Evolutionary conservation across 164 flowering plant species (phyloP), one percentile per base, ranked within the genome.

Genomic region (Litsea cubeba): DNA sequence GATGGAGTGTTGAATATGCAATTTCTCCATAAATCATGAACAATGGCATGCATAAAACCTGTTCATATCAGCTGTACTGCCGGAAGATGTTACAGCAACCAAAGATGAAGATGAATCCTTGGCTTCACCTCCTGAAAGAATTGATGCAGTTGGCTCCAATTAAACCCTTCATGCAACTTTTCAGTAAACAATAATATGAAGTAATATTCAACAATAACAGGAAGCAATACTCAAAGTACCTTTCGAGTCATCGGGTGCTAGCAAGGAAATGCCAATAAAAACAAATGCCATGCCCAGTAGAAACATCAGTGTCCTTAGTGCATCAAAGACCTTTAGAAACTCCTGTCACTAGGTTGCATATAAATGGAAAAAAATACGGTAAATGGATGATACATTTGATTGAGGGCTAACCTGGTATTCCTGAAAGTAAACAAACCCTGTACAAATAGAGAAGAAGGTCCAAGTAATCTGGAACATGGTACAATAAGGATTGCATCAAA

Each of bases 381-480:
- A 65, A 51, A 24, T 26, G 65, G 70, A 76, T 71, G 69, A 68
- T 60, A 64, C 70, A 26, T 54, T 50, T 62, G 70, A n/a, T 46
- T 66, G n/a, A 22, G 58, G 62, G 60, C 50, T 35, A 62, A 94
- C 99, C 98, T 93, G 98, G 82, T 89, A 95, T 82, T 95, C 99
- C 83, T 95, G 96, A 72, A 95, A 95, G 81, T 93, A 95, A 1
- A 95, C 78, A 82, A 95, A 90, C 79, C 99, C 98, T 73, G 99
- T 95, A 86, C 92, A 95, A 67, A 95, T 95, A 62, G 98, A 92
- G 82, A 95, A 95, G 79, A 92, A 92, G 67, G 99, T 95, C 99
- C 99, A 95, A 76, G 87, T 92, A 83, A 92, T 95, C 83, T 95
- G 98, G 81, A 95, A 91, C 99, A 95, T 95, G 25, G 99, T 72